phyloP scores from a whole-genome alignment of 2,329 filamentous ascomycete genomes.

The Endocalyx cinctus region DNA sequence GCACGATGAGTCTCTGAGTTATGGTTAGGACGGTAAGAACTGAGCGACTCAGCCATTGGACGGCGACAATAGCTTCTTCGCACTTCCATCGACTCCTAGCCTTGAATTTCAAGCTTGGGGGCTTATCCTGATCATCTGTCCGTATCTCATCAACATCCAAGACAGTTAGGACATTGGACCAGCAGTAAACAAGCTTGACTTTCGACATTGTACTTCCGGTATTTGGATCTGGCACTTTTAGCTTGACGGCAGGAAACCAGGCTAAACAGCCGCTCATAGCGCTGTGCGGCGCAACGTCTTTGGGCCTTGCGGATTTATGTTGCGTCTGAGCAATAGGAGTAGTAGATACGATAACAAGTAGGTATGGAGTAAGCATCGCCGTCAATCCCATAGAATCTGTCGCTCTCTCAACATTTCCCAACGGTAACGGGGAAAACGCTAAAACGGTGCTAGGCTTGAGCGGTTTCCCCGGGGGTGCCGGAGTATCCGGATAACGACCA shows the following conservation, averaged over 20 bases:
- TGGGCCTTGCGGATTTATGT: constrained; percentile 86
- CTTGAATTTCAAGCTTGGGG: constrained; percentile 72
- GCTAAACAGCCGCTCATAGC: constrained; percentile 90
- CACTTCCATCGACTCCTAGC: constrained; percentile 86
- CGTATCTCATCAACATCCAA: constrained; percentile 77
- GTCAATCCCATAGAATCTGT: constrained; percentile 88
- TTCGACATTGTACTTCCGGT: constrained; percentile 67
- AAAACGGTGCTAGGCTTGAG: constrained; percentile 92
- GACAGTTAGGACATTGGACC: constrained; percentile 96
- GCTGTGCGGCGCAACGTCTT: constrained; percentile 84
- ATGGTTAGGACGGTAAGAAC: constrained; percentile 90
- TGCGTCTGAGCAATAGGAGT: constrained; percentile 95
- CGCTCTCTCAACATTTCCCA: constrained; percentile 88
- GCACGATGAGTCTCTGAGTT: constrained; percentile 84
- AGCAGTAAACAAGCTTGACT: constrained; percentile 92
- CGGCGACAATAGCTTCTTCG: constrained; percentile 90
- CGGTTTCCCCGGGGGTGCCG: constrained; percentile 57
- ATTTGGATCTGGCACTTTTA: constrained; percentile 69
- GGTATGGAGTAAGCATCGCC: constrained; percentile 90
- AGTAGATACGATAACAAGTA: constrained; percentile 94
- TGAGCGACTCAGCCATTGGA: constrained; percentile 94
- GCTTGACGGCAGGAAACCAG: constrained; percentile 94
- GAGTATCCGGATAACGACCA: constrained; percentile 78
- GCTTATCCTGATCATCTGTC: constrained; percentile 68
- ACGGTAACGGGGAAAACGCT: constrained; percentile 81